Evolutionary conservation across 2,329 filamentous ascomycete genomes (phyloP), one percentile per base, ranked within the genome.

Genomic region (Amphichorda felina): DNA sequence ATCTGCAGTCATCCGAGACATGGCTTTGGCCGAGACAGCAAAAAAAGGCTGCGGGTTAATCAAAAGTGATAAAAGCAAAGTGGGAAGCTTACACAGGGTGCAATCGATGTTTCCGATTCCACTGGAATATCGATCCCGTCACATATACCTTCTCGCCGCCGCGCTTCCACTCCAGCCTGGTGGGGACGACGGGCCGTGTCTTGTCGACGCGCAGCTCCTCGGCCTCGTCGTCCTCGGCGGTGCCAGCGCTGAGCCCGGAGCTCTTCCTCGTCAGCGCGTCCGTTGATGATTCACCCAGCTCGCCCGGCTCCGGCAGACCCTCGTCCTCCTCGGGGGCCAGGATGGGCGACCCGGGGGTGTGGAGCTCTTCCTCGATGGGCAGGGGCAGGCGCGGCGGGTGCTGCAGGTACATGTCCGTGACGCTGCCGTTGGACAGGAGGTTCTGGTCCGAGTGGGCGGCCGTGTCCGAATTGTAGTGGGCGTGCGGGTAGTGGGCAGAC

Each of bases 71-170:
- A 36, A 31, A 15, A 31, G 16, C 6, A 11, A 34, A 28, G 8
- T 5, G 19, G 22, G 10, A 29, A 27, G 76, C 82, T 74, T 73
- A 94, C 87, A 85, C 80, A 57, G 74, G 79, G 57, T 87, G 77
- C 51, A 98, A 66, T 47, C 82, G 76, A 55, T 88, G 93, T 61
- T 96, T 96, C 55, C 82, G 81, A 60, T 93, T 87, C 91, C 91
- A 98, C 55, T 89, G 84, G 48, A 94, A 93, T 53, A 96, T 95
- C 15, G 91, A 96, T 44, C 89, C 89, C 1, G 91, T 98, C 31
- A 98, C 87, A 56, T 94, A 98, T 43, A 96, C 77, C 59, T 88
- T 93, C 39, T 94, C 83, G 39, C 84, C 88, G 35, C 77, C 76
- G 8, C 75, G 72, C 44, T 72, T 73, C 91, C 91, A 98, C 59